Evolutionary conservation across 805 yeast species (phyloP).

Genomic region (Wickerhamomyces strasburgensis): DNA sequence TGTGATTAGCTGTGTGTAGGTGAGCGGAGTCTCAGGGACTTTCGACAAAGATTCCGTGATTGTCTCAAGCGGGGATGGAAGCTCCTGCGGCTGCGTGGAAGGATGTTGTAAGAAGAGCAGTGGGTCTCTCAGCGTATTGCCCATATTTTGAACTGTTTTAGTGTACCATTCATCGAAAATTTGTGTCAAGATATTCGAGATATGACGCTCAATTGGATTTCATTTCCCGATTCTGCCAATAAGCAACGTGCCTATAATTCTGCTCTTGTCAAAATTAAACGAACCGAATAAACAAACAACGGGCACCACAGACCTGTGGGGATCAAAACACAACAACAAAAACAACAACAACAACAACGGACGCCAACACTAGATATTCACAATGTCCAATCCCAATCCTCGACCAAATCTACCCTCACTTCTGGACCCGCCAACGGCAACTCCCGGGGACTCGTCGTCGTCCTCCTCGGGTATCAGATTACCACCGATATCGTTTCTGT

Average conservation of each 20-base stretch:
- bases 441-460: slow-evolving; percentile 5
- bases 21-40: slow-evolving; percentile 3
- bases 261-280: too few species aligned
- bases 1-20: slow-evolving; percentile 9
- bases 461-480: slow-evolving; percentile 25
- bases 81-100: slow-evolving; percentile 2
- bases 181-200: too few species aligned
- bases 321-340: neutral
- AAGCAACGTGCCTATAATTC: too few species aligned
- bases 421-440: slow-evolving; percentile 6
- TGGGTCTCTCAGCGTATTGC: neutral
- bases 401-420: slow-evolving; percentile 16
- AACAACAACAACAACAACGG: slow-evolving; percentile 1
- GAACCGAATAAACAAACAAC: neutral
- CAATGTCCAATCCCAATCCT: slow-evolving; percentile 6
- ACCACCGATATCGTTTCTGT: slow-evolving; percentile 36
- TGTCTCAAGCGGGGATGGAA: slow-evolving; percentile 1
- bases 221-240: too few species aligned
- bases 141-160: too few species aligned
- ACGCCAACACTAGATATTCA: neutral
- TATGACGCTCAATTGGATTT: too few species aligned
- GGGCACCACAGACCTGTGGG: neutral
- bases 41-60: slow-evolving; percentile 3
- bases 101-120: slow-evolving; percentile 12
- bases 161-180: too few species aligned